Evolutionary conservation across 2,329 filamentous ascomycete genomes (phyloP).

Genomic region (Penicillium decumbens): DNA sequence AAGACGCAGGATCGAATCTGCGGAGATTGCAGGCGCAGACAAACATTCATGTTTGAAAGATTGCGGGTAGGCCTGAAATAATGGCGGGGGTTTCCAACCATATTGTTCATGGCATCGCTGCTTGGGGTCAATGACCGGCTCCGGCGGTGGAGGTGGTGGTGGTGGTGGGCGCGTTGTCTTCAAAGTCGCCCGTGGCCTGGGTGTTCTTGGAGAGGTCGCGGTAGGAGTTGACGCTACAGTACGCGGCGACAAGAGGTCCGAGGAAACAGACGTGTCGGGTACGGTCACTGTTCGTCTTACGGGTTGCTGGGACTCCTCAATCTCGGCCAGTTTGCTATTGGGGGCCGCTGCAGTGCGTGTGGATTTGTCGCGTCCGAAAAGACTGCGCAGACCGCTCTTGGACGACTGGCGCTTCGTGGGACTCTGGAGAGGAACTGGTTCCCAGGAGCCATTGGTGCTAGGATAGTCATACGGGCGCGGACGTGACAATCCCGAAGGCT

Average conservation of each 20-base stretch:
- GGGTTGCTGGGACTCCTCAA: constrained; percentile 28
- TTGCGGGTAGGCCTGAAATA: constrained; percentile 85
- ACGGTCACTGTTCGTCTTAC: constrained; percentile 15
- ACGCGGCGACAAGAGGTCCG: constrained; percentile 24
- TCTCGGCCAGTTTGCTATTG: constrained; percentile 30
- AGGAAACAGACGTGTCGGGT: constrained; percentile 23
- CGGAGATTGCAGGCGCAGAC: constrained; percentile 61
- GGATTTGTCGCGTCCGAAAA: constrained; percentile 38
- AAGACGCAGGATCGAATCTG: constrained; percentile 64
- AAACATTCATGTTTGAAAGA: constrained; percentile 70
- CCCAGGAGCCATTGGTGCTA: constrained; percentile 23
- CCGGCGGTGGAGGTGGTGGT: constrained; percentile 5
- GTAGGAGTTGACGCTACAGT: constrained; percentile 26
- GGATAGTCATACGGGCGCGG: constrained; percentile 32
- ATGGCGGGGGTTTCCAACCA: constrained; percentile 64
- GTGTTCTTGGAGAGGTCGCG: constrained; percentile 23
- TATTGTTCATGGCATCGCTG: constrained; percentile 24
- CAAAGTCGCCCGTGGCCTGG: constrained; percentile 16
- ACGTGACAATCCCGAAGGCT: constrained; percentile 26
- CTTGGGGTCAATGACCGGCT: constrained; percentile 19
- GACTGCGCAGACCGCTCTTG: constrained; percentile 34
- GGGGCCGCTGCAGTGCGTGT: constrained; percentile 20
- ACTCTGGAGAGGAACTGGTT: constrained; percentile 32
- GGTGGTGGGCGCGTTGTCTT: constrained; percentile 22
- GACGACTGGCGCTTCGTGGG: constrained; percentile 35